phyloP scores from a whole-genome alignment of 495 filamentous ascomycete species.

The Stereocaulon alpinum region DNA sequence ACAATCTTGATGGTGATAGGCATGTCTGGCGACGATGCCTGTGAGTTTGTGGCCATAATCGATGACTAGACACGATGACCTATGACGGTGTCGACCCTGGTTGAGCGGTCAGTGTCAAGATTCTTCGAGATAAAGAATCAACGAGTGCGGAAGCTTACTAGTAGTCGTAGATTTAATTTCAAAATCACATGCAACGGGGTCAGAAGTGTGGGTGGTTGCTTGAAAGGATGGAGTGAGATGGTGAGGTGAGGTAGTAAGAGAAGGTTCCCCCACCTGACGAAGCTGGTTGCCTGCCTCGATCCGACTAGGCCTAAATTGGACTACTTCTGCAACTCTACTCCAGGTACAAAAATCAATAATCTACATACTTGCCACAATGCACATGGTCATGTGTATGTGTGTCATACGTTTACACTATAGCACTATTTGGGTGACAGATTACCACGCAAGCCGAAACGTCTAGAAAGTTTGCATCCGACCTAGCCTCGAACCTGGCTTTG shows the following conservation, averaged over 20 bases:
- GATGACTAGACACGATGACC: constrained; percentile 1
- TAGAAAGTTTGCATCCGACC: too few species aligned
- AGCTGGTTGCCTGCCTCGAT: constrained; percentile 4
- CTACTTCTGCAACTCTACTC: background rate
- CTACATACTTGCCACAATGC: background rate
- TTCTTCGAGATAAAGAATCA: background rate
- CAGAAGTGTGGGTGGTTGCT: constrained; percentile 10
- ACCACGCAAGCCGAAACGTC: too few species aligned
- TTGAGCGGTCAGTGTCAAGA: background rate
- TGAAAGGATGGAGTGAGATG: constrained; percentile 12
- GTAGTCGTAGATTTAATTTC: background rate
- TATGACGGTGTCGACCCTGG: background rate
- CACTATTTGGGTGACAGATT: too few species aligned
- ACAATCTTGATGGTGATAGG: constrained; percentile 78
- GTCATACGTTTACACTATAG: too few species aligned
- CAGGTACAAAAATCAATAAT: background rate
- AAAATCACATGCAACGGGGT: background rate
- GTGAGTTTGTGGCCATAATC: constrained; percentile 41
- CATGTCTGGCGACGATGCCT: constrained; percentile 49
- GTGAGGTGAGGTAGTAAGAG: constrained; percentile 1
- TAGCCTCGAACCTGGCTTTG: too few species aligned
- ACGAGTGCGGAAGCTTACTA: background rate
- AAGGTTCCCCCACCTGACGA: background rate
- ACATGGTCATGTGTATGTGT: background rate
- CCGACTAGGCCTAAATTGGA: constrained; percentile 1